Evolutionary conservation across 2,329 filamentous ascomycete species (phyloP), one percentile per base, ranked within the genome.

Genomic region (Penicillium frequentans): DNA sequence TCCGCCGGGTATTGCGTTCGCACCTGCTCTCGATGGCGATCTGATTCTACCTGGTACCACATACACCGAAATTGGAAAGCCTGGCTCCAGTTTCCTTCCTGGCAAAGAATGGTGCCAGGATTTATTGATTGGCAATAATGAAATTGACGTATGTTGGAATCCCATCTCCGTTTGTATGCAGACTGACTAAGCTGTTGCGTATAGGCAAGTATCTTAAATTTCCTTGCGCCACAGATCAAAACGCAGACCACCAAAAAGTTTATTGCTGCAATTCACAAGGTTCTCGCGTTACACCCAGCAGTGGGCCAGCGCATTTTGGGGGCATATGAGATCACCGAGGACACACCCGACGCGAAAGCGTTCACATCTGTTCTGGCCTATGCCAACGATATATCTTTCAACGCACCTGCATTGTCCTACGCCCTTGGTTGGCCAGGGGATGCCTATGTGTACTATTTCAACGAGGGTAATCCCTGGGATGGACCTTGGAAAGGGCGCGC

Each of bases 111-210:
- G 80, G 80, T 81, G 76, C 55, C 66, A 75, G 35, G 70, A 73
- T n/a, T 55, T 82, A 11, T 71, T 82, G 57, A 75, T 83, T 39
- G 81, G 81, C 16, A 76, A 82, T 56, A 77, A 77, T 23, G 71
- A 77, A 56, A 73, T 79, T 46, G 80, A 82, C 69, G 78, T 79
- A 68, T 64, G 73, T 68, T 23, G 19, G 10, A 21, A 19, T n/a
- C 24, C 37, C 8, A 6, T 44, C 13, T 19, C 14, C 24, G 14
- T 37, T 24, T 23, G 13, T 46, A 21, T 31, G 29, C 19, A 42
- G 39, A 23, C 39, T 42, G 39, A 42, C 39, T 42, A 19, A 27
- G 52, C 57, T 48, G 24, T 35, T 27, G 21, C n/a, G 35, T 50
- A 13, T 51, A 72, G 70, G 49, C 63, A 7, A 70, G 65, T 29